These are phyloP conservation scores for Panicum miliaceum DNA, from an alignment of 176 grass and related monocot species.

Conservation along the genomic window DNA sequence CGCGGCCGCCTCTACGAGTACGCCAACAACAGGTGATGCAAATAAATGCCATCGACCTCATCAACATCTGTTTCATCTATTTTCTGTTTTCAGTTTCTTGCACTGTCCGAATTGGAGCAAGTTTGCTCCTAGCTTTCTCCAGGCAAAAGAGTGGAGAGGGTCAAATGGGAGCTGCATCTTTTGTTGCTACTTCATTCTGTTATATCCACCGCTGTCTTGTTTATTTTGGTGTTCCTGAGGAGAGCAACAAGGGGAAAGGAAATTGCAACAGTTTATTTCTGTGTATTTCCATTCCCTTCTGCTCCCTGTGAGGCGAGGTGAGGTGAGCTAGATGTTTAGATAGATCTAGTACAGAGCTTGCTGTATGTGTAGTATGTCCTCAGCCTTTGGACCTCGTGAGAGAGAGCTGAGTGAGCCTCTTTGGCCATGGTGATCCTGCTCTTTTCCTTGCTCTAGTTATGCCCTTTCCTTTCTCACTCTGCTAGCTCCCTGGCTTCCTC, in stretches of 20 bases:
- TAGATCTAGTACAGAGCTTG: conserved; percentile 76
- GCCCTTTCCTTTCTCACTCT: conserved; percentile 56
- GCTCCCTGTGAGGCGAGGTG: conserved; percentile 45
- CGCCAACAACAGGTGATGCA: conserved; percentile 65
- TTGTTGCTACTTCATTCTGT: conserved; percentile 57
- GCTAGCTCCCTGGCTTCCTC: not conserved
- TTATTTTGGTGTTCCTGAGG: conserved; percentile 56
- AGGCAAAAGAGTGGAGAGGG: conserved; percentile 43
- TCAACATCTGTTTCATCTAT: not conserved
- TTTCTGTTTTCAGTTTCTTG: conserved; percentile 21
- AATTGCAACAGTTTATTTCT: conserved; percentile 58
- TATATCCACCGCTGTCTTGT: conserved; percentile 51
- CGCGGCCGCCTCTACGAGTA: conserved; percentile 87
- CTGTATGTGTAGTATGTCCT: conserved; percentile 58
- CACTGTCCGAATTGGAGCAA: conserved; percentile 55
- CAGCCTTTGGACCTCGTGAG: conserved; percentile 36
- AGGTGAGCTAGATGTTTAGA: conserved; percentile 67
- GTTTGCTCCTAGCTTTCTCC: conserved; percentile 46
- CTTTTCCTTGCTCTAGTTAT: conserved; percentile 57
- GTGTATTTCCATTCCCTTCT: conserved; percentile 55
- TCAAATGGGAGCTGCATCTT: conserved; percentile 64
- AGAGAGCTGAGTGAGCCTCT: conserved; percentile 25
- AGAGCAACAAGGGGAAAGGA: conserved; percentile 49
- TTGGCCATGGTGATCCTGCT: conserved; percentile 56
- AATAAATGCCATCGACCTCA: not conserved